A percentile compares a stretch with the other conserved stretches of the same genome.
Conservation (phyloP, 2,329 filamentous ascomycete genomes). For the Rugonectria rugulosa region DNA sequence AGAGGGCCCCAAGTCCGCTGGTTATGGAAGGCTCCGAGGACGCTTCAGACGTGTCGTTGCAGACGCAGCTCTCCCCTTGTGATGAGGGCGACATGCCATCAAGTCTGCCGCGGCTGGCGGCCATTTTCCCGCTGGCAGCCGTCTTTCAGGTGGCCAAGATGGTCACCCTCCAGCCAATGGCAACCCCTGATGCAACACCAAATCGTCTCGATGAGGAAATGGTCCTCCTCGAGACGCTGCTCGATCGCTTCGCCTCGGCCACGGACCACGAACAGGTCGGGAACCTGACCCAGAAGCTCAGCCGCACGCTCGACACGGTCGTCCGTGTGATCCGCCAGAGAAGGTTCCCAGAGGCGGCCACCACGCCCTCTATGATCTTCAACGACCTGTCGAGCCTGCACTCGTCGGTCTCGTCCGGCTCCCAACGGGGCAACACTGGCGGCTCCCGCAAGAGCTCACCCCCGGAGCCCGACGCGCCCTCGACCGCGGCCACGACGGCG, state of each 20-base stretch:
- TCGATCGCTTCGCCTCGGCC: slow-evolving; percentile 27
- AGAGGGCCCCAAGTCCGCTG: slow-evolving; percentile 1
- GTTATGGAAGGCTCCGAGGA: slow-evolving; percentile 1
- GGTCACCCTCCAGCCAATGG: slow-evolving; percentile 27
- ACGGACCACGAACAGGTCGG: slow-evolving; percentile 29
- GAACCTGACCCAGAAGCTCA: slow-evolving; percentile 31
- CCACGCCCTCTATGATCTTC: slow-evolving; percentile 32
- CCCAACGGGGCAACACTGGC: slow-evolving; percentile 25
- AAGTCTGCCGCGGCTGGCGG: slow-evolving; percentile 27
- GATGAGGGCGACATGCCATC: slow-evolving; percentile 18
- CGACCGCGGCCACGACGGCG: slow-evolving; percentile 21
- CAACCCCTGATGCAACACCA: slow-evolving; percentile 12
- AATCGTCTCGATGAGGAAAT: slow-evolving; percentile 35
- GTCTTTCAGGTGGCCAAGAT: slow-evolving; percentile 31
- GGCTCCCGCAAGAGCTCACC: slow-evolving; percentile 34
- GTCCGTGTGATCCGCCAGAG: slow-evolving; percentile 31
- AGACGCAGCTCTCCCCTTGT: not conserved
- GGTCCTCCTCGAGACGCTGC: slow-evolving; percentile 32
- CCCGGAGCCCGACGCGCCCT: slow-evolving; percentile 27
- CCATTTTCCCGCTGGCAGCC: slow-evolving; percentile 34
- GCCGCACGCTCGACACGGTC: slow-evolving; percentile 26
- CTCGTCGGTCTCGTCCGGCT: slow-evolving; percentile 33
- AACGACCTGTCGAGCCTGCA: slow-evolving; percentile 35
- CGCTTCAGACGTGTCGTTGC: not conserved
- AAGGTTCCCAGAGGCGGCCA: slow-evolving; percentile 14